phyloP scores from a whole-genome alignment of 441 rosid genomes.

The Geranium incanum region DNA sequence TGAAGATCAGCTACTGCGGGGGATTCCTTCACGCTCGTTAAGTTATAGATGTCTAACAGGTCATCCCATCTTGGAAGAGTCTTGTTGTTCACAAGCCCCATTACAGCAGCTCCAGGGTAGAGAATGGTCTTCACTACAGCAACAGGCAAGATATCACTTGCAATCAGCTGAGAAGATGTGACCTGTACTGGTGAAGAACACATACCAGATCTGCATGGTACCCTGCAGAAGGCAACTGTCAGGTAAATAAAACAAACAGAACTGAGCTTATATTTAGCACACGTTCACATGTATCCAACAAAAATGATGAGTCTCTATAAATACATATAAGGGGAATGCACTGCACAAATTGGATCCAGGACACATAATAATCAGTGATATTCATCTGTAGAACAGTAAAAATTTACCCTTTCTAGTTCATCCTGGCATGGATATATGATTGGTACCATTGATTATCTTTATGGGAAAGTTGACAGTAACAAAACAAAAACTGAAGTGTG shows the following conservation, averaged over 20 bases:
- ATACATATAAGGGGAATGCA: not conserved
- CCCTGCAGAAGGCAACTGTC: constrained; percentile 34
- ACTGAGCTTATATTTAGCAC: not conserved
- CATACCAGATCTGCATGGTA: constrained; percentile 88
- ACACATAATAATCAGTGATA: not conserved
- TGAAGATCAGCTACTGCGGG: constrained; percentile 75
- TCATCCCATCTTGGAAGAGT: constrained; percentile 69
- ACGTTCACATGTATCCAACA: not conserved
- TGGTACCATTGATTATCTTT: not conserved
- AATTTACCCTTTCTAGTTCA: not conserved
- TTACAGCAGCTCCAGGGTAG: constrained; percentile 74
- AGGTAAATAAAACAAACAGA: not conserved
- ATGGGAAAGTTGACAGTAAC: too few relatives aligned
- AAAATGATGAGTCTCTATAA: not conserved
- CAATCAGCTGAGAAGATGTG: constrained; percentile 82
- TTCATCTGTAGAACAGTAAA: not conserved
- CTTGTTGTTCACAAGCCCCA: constrained; percentile 49
- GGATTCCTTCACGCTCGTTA: constrained; percentile 65
- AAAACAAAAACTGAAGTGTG: too few relatives aligned
- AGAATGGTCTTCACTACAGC: constrained; percentile 64
- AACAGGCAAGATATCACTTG: constrained; percentile 83
- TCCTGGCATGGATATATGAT: not conserved
- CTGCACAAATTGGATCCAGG: not conserved
- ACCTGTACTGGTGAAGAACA: constrained; percentile 81
- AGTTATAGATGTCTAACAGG: constrained; percentile 55